Evolutionary conservation across 306 rosid species (phyloP), one percentile per base, ranked within the genome.

Genomic region (Sesbania bispinosa): DNA sequence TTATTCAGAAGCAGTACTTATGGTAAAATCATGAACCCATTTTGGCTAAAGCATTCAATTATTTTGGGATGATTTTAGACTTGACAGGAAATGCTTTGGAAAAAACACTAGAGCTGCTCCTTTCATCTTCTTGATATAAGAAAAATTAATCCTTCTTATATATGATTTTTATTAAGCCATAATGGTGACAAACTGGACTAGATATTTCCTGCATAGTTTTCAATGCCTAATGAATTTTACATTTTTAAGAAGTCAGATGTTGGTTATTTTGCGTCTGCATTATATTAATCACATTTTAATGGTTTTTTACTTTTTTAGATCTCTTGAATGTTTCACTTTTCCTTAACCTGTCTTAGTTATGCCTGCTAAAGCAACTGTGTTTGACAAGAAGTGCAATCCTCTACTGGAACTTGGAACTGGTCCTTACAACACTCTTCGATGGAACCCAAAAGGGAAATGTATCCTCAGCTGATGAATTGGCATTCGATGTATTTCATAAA

Each of bases 321-420:
- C 3, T 62, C 43, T 27, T 62, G 80, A 60, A 42, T 77, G 18
- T 57, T 79, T 68, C 68, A 53, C 15, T 62, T 67, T 79, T 78
- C 97, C 96, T 93, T 83, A 57, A 82, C 84, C 63, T 18, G 47
- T 65, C 57, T 10, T 80, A 93, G 98, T 88, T 75, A 90, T 93
- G 96, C 98, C 98, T 70, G 93, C 97, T 43, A 88, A 69, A 80
- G 93, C 98, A 67, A 93, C 98, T 30, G 72, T 93, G 71, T 93
- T 90, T 64, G 96, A 87, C 90, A 90, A 86, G 94, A 93, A 90
- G 82, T 91, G 98, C 87, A 90, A 81, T 74, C 98, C 98, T 83
- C 80, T 93, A 52, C 85, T 90, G 70, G 98, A 93, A 89, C 90
- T 93, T 58, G 96, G 98, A 80, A 80, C 84, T 45, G 98, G 98